Percentiles rank a stretch among this genome's conserved stretches.
Conservation (phyloP, 257 asterid genomes). For the Petunia axillaris region DNA sequence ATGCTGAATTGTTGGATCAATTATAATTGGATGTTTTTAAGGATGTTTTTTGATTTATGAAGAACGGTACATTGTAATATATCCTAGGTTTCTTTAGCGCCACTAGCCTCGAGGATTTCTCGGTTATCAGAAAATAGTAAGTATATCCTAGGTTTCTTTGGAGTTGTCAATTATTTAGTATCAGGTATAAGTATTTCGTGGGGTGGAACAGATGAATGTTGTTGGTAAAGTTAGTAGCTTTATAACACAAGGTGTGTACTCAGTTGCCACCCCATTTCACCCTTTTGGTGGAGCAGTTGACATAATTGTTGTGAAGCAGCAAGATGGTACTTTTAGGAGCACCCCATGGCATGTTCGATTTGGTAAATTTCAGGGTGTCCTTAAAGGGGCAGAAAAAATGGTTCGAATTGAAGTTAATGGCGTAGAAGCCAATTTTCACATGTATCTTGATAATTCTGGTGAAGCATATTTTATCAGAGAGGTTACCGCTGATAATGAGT, state of each 20-base stretch:
- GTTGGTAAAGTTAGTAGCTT: conserved; percentile 78
- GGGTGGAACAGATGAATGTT: conserved; percentile 65
- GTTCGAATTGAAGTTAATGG: conserved; percentile 88
- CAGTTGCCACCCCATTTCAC: conserved; percentile 94
- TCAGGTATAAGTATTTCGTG: conserved; percentile 32
- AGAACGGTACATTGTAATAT: background rate
- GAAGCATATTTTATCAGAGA: conserved; percentile 88
- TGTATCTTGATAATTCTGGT: conserved; percentile 86
- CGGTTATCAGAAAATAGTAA: no score
- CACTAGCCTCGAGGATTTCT: no score
- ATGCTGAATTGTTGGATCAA: background rate
- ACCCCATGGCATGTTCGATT: conserved; percentile 95
- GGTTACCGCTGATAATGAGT: conserved; percentile 50
- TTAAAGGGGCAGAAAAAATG: conserved; percentile 81
- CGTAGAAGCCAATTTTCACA: conserved; percentile 66
- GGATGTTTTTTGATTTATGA: background rate
- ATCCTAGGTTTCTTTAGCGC: background rate
- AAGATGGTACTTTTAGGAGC: conserved; percentile 76
- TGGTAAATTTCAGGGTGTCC: conserved; percentile 92
- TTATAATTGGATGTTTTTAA: background rate
- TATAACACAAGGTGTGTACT: conserved; percentile 76
- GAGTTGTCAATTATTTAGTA: background rate
- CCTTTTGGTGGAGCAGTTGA: conserved; percentile 98
- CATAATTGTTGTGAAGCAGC: conserved; percentile 77
- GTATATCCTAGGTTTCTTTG: background rate